These are phyloP conservation scores for Lachnellula hyalina DNA, from an alignment of 2,329 filamentous ascomycete species.

Conservation along the genomic window DNA sequence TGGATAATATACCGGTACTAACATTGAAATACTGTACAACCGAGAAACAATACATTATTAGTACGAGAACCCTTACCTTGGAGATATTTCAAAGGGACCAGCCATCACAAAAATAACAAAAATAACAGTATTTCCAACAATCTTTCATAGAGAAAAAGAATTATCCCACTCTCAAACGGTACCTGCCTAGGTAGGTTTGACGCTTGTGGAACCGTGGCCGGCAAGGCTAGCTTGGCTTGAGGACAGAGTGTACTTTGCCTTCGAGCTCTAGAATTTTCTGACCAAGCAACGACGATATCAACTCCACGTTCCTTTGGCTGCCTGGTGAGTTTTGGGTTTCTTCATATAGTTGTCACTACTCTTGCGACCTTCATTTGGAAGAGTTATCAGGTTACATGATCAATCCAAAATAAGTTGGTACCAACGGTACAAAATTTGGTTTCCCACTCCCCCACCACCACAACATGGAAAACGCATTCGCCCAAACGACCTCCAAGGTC, in stretches of 20 bases:
- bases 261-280: background rate
- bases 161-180: background rate
- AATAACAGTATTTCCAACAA: too few species aligned
- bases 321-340: background rate
- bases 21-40: too few species aligned
- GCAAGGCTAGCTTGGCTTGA: background rate
- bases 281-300: slow-evolving; percentile 2
- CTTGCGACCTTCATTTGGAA: slow-evolving; percentile 9
- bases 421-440: slow-evolving; percentile 10
- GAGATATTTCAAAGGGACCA: too few species aligned
- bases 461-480: slow-evolving; percentile 59
- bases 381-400: slow-evolving; percentile 11
- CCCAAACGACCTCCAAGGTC: slow-evolving; percentile 52
- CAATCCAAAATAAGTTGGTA: slow-evolving; percentile 10
- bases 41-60: too few species aligned
- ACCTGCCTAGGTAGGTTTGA: too few species aligned
- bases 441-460: slow-evolving; percentile 4
- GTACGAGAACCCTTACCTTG: too few species aligned
- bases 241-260: background rate
- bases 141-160: too few species aligned
- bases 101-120: too few species aligned
- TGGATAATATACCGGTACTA: too few species aligned
- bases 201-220: too few species aligned
- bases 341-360: slow-evolving; percentile 2
- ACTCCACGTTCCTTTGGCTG: slow-evolving; percentile 4